Percentiles rank a stretch among this genome's conserved stretches.
Conservation (phyloP, 2,329 filamentous ascomycete genomes). For the Clonostachys rhizophaga region DNA sequence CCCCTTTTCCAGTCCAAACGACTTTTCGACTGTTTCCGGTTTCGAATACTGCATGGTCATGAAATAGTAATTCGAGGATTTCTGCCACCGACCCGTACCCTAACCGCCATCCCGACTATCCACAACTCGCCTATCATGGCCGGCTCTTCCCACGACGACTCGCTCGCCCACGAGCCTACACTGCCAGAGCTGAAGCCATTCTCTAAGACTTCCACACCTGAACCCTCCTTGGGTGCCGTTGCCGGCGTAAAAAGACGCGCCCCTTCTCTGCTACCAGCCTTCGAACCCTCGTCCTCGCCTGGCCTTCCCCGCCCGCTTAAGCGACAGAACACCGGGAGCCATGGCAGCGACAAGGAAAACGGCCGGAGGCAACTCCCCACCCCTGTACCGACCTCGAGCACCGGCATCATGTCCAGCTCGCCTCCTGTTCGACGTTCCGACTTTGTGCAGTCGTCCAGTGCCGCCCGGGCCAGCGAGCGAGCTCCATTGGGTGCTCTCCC, state of each 20-base stretch:
- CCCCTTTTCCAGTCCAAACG: no score
- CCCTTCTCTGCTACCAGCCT: constrained; percentile 69
- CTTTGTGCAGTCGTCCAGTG: constrained; percentile 39
- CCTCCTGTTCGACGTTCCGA: constrained; percentile 54
- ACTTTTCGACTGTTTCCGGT: no score
- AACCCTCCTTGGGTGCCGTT: constrained; percentile 6
- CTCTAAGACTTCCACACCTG: not conserved
- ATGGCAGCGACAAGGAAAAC: constrained; percentile 26
- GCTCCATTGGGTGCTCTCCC: constrained; percentile 79
- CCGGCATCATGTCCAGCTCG: constrained; percentile 83
- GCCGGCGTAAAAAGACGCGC: constrained; percentile 56
- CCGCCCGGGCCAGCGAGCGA: constrained; percentile 60
- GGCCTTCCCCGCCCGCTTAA: constrained; percentile 65
- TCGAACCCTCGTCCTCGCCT: constrained; percentile 78
- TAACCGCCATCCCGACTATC: no score
- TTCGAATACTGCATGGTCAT: no score
- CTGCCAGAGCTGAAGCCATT: constrained; percentile 14
- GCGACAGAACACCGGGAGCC: constrained; percentile 46
- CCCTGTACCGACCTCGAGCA: constrained; percentile 89
- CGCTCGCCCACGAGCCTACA: constrained; percentile 16
- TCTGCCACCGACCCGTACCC: no score
- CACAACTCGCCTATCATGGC: constrained; percentile 1
- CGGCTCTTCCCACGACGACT: constrained; percentile 1
- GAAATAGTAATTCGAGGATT: no score
- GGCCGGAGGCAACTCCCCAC: constrained; percentile 72